Percentiles rank a stretch among this genome's conserved stretches.
These are phyloP conservation scores for Lolium rigidum DNA, from an alignment of 176 grass and related monocot genomes.

Conservation along the genomic window DNA sequence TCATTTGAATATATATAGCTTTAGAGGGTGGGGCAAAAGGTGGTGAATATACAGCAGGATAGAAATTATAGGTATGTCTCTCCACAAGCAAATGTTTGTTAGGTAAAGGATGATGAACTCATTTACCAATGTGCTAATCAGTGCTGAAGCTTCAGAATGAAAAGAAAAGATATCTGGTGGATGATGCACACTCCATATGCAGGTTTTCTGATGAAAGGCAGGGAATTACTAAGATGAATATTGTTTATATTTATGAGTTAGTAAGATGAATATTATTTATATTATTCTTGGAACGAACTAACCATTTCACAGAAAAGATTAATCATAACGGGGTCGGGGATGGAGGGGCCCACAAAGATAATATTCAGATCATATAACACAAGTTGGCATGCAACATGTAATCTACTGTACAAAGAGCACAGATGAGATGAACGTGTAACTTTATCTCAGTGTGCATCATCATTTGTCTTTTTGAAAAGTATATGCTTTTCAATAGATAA, in stretches of 20 bases:
- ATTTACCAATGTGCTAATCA: not conserved
- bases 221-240: not conserved
- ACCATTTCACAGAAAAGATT: not conserved
- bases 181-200: not conserved
- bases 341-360: not conserved
- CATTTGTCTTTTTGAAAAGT: constrained; percentile 56
- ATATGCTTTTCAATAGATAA: constrained; percentile 41
- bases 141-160: constrained; percentile 21
- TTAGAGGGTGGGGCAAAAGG: constrained; percentile 51
- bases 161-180: not conserved
- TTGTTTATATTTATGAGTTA: not conserved
- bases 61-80: constrained; percentile 46
- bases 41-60: constrained; percentile 25
- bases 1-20: constrained; percentile 24
- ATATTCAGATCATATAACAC: constrained; percentile 2
- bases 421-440: constrained; percentile 38
- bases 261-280: not conserved
- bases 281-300: not conserved
- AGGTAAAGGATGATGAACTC: constrained; percentile 46
- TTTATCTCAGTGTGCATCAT: constrained; percentile 59
- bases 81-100: constrained; percentile 48
- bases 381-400: constrained; percentile 22
- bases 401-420: constrained; percentile 14
- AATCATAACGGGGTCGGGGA: not conserved
- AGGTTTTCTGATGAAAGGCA: constrained; percentile 19